Percentiles rank a stretch among this genome's conserved stretches.
Evolutionary conservation across 768 basidiomycete species (phyloP).

Genomic region (Thelephora ganbajun): DNA sequence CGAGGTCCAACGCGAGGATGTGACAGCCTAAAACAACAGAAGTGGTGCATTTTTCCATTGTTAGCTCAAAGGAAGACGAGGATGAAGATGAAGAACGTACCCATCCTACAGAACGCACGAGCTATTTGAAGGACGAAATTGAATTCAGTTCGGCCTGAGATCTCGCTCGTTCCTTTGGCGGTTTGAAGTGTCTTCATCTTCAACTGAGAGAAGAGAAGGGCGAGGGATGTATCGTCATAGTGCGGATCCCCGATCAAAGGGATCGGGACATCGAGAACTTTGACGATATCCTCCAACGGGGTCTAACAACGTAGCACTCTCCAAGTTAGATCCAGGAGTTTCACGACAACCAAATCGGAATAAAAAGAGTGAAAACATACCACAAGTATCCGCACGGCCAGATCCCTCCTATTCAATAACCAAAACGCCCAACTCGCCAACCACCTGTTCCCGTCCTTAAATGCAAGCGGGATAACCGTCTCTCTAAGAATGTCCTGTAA

Average conservation of each 20-base stretch:
- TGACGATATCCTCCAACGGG: conserved; percentile 61
- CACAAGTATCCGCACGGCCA: conserved; percentile 81
- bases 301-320: conserved; percentile 37
- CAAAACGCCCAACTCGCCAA: conserved; percentile 95
- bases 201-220: conserved; percentile 80
- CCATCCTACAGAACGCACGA: conserved; percentile 89
- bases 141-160: conserved; percentile 79
- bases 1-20: conserved; percentile 78
- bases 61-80: not conserved
- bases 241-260: conserved; percentile 68
- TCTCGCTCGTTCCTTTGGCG: conserved; percentile 84
- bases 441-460: conserved; percentile 83
- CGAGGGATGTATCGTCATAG: conserved; percentile 90
- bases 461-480: conserved; percentile 72
- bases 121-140: conserved; percentile 94
- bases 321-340: not conserved
- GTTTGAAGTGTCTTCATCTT: conserved; percentile 87
- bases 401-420: conserved; percentile 75
- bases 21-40: conserved; percentile 59
- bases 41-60: not conserved
- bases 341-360: not conserved
- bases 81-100: conserved; percentile 26
- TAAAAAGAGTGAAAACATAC: conserved; percentile 31
- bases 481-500: conserved; percentile 55
- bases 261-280: conserved; percentile 36